A percentile compares a stretch with the other conserved stretches of the same genome.
These are phyloP conservation scores for Monilinia fructigena DNA, from an alignment of 2,329 filamentous ascomycete genomes.

Conservation along the genomic window DNA sequence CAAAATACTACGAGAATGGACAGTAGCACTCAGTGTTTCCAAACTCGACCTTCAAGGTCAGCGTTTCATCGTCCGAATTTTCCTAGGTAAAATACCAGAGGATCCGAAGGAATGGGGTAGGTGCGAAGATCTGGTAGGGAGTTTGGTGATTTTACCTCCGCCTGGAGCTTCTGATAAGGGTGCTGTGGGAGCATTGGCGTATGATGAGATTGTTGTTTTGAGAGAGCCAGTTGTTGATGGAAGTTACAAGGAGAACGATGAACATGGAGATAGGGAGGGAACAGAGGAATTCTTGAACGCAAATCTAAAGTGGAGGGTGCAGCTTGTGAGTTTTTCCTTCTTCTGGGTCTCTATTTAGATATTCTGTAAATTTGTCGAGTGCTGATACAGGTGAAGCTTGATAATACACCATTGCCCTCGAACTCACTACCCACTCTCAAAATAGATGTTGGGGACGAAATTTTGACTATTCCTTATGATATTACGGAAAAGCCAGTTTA, in stretches of 20 bases:
- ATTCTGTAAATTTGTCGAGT: background rate
- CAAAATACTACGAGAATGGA: constrained; percentile 30
- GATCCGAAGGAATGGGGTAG: constrained; percentile 31
- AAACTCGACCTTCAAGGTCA: constrained; percentile 35
- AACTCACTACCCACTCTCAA: constrained; percentile 28
- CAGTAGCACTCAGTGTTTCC: constrained; percentile 31
- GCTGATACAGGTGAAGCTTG: background rate
- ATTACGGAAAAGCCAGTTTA: constrained; percentile 32
- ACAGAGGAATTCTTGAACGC: constrained; percentile 30
- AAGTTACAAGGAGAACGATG: constrained; percentile 16
- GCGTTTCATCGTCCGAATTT: constrained; percentile 33
- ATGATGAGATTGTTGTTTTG: constrained; percentile 33
- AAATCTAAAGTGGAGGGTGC: constrained; percentile 35
- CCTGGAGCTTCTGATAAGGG: constrained; percentile 17
- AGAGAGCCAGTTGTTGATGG: constrained; percentile 14
- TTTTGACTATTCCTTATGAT: constrained; percentile 27
- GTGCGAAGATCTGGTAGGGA: constrained; percentile 26
- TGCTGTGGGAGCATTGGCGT: constrained; percentile 25
- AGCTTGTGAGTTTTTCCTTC: constrained; percentile 30
- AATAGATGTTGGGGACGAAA: constrained; percentile 31
- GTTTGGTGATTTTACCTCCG: constrained; percentile 33
- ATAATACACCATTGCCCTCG: constrained; percentile 11
- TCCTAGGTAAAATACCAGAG: constrained; percentile 32
- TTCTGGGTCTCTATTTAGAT: background rate
- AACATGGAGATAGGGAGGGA: constrained; percentile 25